Evolutionary conservation across 192 early-diverging fungal species (phyloP), one percentile per base, ranked within the genome.

Genomic region (Podila epicladia): DNA sequence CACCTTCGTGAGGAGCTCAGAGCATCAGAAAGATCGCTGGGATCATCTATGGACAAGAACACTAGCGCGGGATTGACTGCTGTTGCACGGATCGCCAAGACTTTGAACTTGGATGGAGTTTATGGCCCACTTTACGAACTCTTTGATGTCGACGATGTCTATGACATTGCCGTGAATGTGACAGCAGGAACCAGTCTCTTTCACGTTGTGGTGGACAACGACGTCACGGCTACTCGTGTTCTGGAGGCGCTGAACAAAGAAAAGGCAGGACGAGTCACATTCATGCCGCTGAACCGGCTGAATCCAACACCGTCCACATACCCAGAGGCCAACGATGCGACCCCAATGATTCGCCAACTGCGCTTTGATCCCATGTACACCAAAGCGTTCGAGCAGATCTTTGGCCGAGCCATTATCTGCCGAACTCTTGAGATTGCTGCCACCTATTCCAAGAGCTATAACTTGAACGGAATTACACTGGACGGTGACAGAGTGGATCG

Each of bases 191-290:
- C 71, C 33, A 97, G 95, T 72, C 83, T 99, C 64, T 99, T 98
- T 83, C 94, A 98, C 75, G 91, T 99, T 20, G 98, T 99, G 20
- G 97, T 99, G 0, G 97, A 99, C 72, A 93, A 89, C 3, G 98
- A 99, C 67, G 87, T 87, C n/a, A 97, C 95, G 4, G 97, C 98
- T 0, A 92, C 94, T 15, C 74, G 67, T 28, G 75, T 98, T 17
- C 71, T 99, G 26, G 88, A 92, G 31, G 67, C 77, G 7, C 50
- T 89, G 71, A 85, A 83, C 69, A 74, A 82, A 33, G 87, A 92
- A 64, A 86, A 91, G 72, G 85, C 85, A 29, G 98, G 97, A 8
- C 89, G 98, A 4, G 91, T 98, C 51, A 98, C 98, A 0, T 96
- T 98, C 71, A 96, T 99, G 91, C 98, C 98, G 1, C 86, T 99